A percentile compares a stretch with the other conserved stretches of the same genome.
phyloP scores from a whole-genome alignment of 2,329 filamentous ascomycete species.

The Colletotrichum gloeosporioides region DNA sequence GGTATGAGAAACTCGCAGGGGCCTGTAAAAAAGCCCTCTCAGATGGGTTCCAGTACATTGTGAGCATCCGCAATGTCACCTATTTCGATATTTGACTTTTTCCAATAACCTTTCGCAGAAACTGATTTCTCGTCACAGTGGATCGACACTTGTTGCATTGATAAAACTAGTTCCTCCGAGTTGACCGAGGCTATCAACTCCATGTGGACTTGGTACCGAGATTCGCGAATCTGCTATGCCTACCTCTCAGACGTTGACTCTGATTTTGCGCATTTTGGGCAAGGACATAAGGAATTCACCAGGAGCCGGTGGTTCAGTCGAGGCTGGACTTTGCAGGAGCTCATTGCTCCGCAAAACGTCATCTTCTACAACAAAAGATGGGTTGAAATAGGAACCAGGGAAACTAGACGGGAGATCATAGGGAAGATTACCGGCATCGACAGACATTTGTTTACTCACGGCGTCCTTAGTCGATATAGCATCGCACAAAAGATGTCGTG shows the following conservation, averaged over 20 bases:
- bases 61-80: rapidly evolving
- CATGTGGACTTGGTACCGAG: background rate
- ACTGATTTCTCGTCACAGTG: background rate
- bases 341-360: background rate
- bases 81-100: rapidly evolving
- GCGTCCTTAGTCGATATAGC: background rate
- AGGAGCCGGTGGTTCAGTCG: slow-evolving; percentile 13
- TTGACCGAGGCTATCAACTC: background rate
- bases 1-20: background rate
- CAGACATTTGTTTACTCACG: background rate
- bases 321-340: slow-evolving; percentile 19
- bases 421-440: background rate
- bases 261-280: background rate
- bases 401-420: rapidly evolving
- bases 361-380: background rate
- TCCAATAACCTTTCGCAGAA: background rate
- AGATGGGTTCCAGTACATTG: background rate
- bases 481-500: background rate
- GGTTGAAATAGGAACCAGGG: background rate
- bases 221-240: background rate
- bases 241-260: background rate
- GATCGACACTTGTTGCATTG: background rate
- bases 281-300: background rate
- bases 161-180: background rate
- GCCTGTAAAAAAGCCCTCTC: background rate